Conservation (phyloP, 441 rosid species). For the Theobroma grandiflorum region DNA sequence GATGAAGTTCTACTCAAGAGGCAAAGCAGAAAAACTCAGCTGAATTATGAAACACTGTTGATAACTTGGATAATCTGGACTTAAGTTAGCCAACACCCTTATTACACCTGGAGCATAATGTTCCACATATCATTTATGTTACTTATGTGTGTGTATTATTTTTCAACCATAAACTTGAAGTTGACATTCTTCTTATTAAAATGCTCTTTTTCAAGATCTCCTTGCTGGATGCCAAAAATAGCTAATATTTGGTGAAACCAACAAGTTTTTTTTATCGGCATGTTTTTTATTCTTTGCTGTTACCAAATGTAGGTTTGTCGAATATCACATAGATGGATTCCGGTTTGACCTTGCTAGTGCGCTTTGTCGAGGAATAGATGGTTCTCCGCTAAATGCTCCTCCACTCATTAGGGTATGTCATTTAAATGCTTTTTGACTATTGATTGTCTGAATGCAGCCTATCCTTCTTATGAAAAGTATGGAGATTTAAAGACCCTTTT, state of each 20-base stretch:
- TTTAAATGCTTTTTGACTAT: constrained; percentile 22
- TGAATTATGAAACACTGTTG: not conserved
- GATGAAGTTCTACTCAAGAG: not conserved
- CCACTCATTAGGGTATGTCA: constrained; percentile 75
- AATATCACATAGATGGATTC: constrained; percentile 95
- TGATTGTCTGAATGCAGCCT: not conserved
- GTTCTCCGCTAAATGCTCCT: constrained; percentile 86
- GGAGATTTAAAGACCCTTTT: constrained; percentile 1
- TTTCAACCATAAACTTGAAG: not conserved
- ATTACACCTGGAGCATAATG: constrained; percentile 4
- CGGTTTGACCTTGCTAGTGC: constrained; percentile 96
- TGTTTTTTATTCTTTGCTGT: constrained; percentile 9
- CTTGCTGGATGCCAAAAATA: not conserved
- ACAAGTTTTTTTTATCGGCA: not conserved
- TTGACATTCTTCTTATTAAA: not conserved
- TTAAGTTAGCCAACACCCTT: not conserved
- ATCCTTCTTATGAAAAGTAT: not conserved
- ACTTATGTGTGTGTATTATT: not conserved
- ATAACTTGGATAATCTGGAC: constrained; percentile 16
- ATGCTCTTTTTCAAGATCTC: not conserved
- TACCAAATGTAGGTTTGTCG: constrained; percentile 63
- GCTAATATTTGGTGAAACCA: constrained; percentile 11
- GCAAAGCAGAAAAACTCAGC: constrained; percentile 13
- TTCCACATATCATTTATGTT: not conserved
- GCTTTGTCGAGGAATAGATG: constrained; percentile 93